These are phyloP conservation scores for Venturia aucupariae DNA, from an alignment of 2,329 filamentous ascomycete genomes.

Conservation along the genomic window DNA sequence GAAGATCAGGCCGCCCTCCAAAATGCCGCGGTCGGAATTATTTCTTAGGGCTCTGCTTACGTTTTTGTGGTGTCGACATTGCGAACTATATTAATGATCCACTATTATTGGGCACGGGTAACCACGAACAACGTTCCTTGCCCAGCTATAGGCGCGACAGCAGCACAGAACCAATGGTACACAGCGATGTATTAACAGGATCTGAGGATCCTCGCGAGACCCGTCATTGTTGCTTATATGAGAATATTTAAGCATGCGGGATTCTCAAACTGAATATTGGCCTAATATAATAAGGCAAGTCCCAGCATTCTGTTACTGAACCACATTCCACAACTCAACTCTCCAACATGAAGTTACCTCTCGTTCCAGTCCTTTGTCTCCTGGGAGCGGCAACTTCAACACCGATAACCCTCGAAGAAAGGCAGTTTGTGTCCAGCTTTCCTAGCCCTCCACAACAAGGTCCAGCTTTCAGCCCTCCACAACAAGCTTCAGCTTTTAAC, in stretches of 20 bases:
- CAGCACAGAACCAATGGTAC: neutral
- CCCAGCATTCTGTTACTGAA: neutral
- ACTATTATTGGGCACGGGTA: slow-evolving; percentile 1
- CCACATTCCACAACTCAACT: neutral
- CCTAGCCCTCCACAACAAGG: neutral
- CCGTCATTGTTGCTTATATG: neutral
- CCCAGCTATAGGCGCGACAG: neutral
- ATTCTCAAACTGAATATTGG: no score
- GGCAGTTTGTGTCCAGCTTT: neutral
- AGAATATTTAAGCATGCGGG: neutral
- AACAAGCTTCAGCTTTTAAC: neutral
- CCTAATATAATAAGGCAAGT: neutral
- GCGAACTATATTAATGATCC: neutral
- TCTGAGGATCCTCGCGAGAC: neutral
- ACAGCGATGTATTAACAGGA: neutral
- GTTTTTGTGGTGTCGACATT: neutral
- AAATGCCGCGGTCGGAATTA: neutral
- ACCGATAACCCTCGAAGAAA: neutral
- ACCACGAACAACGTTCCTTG: neutral
- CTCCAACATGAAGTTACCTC: neutral
- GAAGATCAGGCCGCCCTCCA: neutral
- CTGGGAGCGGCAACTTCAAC: neutral
- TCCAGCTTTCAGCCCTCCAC: neutral
- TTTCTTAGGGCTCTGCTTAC: neutral
- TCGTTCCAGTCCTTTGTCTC: neutral